Percentiles rank a stretch among this genome's conserved stretches.
These are phyloP conservation scores for Herpetospermum pedunculosum DNA, from an alignment of 306 rosid genomes.

Conservation along the genomic window DNA sequence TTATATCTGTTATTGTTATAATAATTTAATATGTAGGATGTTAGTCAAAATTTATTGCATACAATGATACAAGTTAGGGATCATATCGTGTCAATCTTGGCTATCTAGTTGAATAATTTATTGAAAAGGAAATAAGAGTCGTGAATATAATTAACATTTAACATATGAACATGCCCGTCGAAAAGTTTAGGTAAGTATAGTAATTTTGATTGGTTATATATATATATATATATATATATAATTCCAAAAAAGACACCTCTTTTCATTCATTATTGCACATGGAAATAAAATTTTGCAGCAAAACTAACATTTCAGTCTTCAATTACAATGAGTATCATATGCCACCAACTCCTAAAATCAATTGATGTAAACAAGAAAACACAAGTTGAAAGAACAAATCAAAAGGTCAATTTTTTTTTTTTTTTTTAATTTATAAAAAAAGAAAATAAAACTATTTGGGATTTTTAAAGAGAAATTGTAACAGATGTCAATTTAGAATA, in stretches of 20 bases:
- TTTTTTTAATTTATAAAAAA: no score
- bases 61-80: background rate
- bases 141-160: background rate
- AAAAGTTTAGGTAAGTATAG: background rate
- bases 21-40: background rate
- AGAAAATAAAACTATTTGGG: background rate
- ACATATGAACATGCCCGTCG: background rate
- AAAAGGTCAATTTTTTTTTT: background rate
- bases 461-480: no score
- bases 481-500: no score
- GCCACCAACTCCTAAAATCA: slow-evolving; percentile 1
- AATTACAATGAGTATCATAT: background rate
- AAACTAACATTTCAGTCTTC: background rate
- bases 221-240: background rate
- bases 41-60: background rate
- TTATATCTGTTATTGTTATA: background rate
- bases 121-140: background rate
- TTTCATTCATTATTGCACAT: background rate
- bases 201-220: background rate
- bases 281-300: background rate
- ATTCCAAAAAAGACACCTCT: background rate
- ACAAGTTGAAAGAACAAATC: background rate
- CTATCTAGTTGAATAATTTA: background rate
- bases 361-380: background rate
- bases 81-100: background rate